Evolutionary conservation across 192 early-diverging fungal genomes (phyloP).

Genomic region (Neocallimastix lanati): DNA sequence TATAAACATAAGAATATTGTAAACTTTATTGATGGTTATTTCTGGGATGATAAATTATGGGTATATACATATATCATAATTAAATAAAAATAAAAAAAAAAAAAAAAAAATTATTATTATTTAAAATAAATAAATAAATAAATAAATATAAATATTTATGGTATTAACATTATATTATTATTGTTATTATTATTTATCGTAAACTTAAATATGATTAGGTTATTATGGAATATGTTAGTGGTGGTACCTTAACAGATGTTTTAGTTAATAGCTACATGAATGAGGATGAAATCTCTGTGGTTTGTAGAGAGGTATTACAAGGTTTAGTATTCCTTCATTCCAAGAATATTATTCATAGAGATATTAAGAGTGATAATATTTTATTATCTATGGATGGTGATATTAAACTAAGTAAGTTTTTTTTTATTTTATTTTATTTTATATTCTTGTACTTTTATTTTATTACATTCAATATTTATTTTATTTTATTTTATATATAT

Average conservation of each 20-base stretch:
- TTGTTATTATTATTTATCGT: neutral
- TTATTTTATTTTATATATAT: no score
- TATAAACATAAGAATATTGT: constrained; percentile 19
- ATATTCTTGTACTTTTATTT: no score
- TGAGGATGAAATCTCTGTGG: constrained; percentile 9
- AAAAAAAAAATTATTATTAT: no score
- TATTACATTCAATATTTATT: no score
- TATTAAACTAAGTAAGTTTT: neutral
- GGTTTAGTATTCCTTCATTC: constrained; percentile 17
- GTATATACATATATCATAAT: neutral
- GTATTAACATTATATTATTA: neutral
- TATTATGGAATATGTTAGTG: constrained; percentile 22
- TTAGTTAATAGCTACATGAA: constrained; percentile 10
- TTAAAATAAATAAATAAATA: no score
- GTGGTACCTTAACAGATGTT: constrained; percentile 17
- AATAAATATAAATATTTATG: no score
- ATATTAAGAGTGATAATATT: constrained; percentile 19
- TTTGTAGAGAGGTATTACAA: constrained; percentile 14
- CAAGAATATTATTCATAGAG: constrained; percentile 14
- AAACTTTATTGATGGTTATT: constrained; percentile 21
- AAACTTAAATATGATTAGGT: constrained; percentile 6
- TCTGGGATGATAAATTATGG: constrained; percentile 14
- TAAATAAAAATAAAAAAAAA: no score
- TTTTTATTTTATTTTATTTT: neutral
- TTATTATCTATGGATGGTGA: constrained; percentile 13